Evolutionary conservation across 1,139 yeast species (phyloP).

Genomic region (Saccharomyces hybrid): DNA sequence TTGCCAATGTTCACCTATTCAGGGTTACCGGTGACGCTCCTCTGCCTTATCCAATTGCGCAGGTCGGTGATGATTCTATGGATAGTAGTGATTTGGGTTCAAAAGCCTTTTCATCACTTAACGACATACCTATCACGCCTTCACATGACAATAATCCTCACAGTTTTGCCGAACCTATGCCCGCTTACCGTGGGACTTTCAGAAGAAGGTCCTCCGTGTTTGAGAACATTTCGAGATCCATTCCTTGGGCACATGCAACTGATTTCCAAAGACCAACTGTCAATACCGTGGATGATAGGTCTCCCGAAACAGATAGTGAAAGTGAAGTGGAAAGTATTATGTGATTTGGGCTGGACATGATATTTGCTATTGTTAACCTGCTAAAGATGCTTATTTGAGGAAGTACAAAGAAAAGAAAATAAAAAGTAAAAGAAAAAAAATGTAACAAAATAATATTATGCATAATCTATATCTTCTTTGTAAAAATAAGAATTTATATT

Average conservation of each 20-base stretch:
- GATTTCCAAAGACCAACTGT: constrained; percentile 66
- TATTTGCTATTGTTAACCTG: background rate
- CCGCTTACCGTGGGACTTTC: constrained; percentile 19
- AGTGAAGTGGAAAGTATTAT: constrained; percentile 32
- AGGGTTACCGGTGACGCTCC: constrained; percentile 84
- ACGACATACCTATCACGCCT: background rate
- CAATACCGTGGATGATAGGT: constrained; percentile 6
- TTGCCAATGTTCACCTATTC: constrained; percentile 75
- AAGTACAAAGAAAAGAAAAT: background rate
- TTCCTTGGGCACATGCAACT: constrained; percentile 76
- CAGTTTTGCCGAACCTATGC: constrained; percentile 15
- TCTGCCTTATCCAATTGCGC: constrained; percentile 57
- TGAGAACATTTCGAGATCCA: constrained; percentile 48
- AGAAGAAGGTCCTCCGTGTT: constrained; percentile 35
- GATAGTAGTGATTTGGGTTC: constrained; percentile 1
- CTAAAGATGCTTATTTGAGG: background rate
- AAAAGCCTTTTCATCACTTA: constrained; percentile 1
- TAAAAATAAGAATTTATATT: constrained; percentile 1
- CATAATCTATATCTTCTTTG: background rate
- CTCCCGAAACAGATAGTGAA: constrained; percentile 32
- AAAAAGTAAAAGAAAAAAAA: background rate
- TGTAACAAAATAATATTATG: background rate
- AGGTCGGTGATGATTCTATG: constrained; percentile 5
- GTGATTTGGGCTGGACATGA: background rate
- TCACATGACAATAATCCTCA: constrained; percentile 1